These are phyloP conservation scores for Ophiostoma tasmaniense DNA, from an alignment of 2,329 filamentous ascomycete genomes.

Conservation along the genomic window DNA sequence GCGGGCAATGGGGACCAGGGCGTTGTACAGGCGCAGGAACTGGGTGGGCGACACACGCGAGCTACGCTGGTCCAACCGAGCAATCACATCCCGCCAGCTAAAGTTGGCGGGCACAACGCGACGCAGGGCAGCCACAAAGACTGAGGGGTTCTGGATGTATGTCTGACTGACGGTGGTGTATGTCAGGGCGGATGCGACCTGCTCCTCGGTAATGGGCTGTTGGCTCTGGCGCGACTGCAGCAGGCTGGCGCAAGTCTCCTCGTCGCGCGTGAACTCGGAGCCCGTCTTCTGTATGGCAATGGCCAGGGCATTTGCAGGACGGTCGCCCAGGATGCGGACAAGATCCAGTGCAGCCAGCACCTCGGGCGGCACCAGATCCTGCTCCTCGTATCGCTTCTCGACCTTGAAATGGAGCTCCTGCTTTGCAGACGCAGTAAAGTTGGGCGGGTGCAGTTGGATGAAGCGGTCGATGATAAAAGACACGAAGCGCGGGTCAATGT, in stretches of 20 bases:
- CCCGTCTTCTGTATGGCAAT: slow-evolving; percentile 68
- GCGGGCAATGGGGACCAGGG: slow-evolving; percentile 62
- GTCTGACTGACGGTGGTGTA: slow-evolving; percentile 53
- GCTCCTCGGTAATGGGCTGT: slow-evolving; percentile 62
- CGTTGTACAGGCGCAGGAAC: slow-evolving; percentile 73
- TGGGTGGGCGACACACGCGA: slow-evolving; percentile 69
- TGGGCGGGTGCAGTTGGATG: slow-evolving; percentile 76
- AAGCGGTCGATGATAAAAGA: slow-evolving; percentile 77
- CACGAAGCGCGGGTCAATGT: slow-evolving; percentile 61
- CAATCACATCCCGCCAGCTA: slow-evolving; percentile 63
- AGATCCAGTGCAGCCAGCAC: slow-evolving; percentile 64
- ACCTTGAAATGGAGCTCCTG: slow-evolving; percentile 60
- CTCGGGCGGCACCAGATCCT: slow-evolving; percentile 58
- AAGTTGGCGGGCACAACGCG: slow-evolving; percentile 55
- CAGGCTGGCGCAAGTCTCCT: slow-evolving; percentile 54
- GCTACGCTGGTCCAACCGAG: slow-evolving; percentile 70
- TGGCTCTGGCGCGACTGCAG: slow-evolving; percentile 43
- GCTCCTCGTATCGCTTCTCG: slow-evolving; percentile 57
- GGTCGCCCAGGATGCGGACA: slow-evolving; percentile 54
- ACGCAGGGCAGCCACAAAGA: slow-evolving; percentile 55
- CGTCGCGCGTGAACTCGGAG: slow-evolving; percentile 62
- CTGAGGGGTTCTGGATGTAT: slow-evolving; percentile 42
- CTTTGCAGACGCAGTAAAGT: slow-evolving; percentile 69
- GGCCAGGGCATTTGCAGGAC: slow-evolving; percentile 48
- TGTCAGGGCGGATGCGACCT: slow-evolving; percentile 72